Percentiles rank a stretch among this genome's conserved stretches.
Conservation (phyloP, 2,329 filamentous ascomycete species). For the Mycosphaerella sp. region DNA sequence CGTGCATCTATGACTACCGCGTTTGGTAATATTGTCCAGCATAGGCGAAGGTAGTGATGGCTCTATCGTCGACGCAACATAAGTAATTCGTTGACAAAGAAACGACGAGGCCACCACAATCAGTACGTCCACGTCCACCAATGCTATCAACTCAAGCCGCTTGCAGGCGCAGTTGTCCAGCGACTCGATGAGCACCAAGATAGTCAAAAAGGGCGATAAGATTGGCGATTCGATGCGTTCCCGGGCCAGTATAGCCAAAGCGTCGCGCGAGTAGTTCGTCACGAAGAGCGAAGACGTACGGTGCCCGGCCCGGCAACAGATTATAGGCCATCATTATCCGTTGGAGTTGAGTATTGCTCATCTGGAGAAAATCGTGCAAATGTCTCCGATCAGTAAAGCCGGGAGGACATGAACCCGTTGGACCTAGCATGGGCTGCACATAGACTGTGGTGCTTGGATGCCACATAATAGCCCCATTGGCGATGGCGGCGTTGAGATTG, state of each 20-base stretch:
- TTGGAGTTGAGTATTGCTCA: slow-evolving; percentile 29
- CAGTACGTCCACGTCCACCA: not conserved
- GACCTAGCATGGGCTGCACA: slow-evolving; percentile 29
- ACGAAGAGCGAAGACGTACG: slow-evolving; percentile 9
- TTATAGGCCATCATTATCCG: slow-evolving; percentile 31
- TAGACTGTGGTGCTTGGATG: slow-evolving; percentile 29
- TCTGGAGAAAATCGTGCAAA: slow-evolving; percentile 25
- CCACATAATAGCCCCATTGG: slow-evolving; percentile 28
- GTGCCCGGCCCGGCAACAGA: slow-evolving; percentile 2
- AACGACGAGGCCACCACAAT: no score
- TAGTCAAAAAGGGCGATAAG: slow-evolving; percentile 22
- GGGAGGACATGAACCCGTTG: slow-evolving; percentile 30
- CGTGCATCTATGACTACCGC: slow-evolving; percentile 10
- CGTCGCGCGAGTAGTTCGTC: not conserved
- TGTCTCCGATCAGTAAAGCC: slow-evolving; percentile 27
- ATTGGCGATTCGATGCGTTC: slow-evolving; percentile 8
- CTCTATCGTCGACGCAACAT: not conserved
- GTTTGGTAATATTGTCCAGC: slow-evolving; percentile 2
- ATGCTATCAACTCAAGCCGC: not conserved
- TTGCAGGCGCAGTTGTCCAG: slow-evolving; percentile 12
- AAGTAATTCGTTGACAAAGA: not conserved
- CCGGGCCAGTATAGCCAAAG: slow-evolving; percentile 1
- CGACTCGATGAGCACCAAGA: slow-evolving; percentile 21
- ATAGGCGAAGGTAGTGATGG: not conserved
- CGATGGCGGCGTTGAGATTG: slow-evolving; percentile 24